Conservation (phyloP, 352 stramenopile genomes). For the Phytopythium kandeliae region DNA sequence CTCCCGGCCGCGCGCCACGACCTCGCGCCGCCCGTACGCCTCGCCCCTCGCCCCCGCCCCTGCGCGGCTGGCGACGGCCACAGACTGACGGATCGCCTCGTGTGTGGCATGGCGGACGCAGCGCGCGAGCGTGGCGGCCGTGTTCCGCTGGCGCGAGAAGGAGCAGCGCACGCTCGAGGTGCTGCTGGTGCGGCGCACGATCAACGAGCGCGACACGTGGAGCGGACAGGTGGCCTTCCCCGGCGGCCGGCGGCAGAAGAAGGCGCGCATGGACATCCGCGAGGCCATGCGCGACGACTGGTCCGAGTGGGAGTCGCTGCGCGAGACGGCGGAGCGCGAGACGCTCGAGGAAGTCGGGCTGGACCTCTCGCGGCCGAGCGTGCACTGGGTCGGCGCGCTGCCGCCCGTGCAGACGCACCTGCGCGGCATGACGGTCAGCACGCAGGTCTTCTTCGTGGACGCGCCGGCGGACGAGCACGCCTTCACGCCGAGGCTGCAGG, state of each 20-base stretch:
- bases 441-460: constrained; percentile 79
- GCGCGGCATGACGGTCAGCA: constrained; percentile 58
- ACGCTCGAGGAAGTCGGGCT: constrained; percentile 81
- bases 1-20: constrained; percentile 21
- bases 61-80: no score
- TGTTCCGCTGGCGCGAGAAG: constrained; percentile 77
- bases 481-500: constrained; percentile 49
- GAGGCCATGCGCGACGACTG: constrained; percentile 25
- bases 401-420: constrained; percentile 56
- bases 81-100: no score
- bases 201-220: constrained; percentile 77
- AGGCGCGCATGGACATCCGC: constrained; percentile 27
- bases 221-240: constrained; percentile 82
- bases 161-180: constrained; percentile 60
- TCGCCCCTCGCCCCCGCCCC: neutral
- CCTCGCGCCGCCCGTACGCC: constrained; percentile 25
- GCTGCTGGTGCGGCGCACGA: constrained; percentile 65
- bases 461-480: constrained; percentile 32
- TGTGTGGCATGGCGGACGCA: constrained; percentile 16
- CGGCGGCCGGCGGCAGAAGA: constrained; percentile 63
- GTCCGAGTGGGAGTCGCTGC: constrained; percentile 56
- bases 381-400: constrained; percentile 63
- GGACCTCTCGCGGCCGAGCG: constrained; percentile 51
- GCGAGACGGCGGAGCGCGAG: constrained; percentile 69
- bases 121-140: constrained; percentile 67